Conservation (phyloP, 169 alveolate species). For the Neospora caninum region DNA sequence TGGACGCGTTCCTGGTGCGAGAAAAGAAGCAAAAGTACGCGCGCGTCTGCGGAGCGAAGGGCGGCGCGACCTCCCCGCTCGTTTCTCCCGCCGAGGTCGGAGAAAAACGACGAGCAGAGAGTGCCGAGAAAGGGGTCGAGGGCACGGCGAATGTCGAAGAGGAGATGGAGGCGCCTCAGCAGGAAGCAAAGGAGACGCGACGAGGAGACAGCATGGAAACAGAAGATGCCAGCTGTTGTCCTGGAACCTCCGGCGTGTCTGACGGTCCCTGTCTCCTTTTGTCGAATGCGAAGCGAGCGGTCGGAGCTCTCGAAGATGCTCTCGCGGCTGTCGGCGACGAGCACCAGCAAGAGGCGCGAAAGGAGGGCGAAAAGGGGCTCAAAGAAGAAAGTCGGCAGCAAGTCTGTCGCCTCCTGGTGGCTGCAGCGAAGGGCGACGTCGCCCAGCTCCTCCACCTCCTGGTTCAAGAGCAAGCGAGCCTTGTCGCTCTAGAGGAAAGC, state of each 20-base stretch:
- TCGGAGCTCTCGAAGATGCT: not conserved
- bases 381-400: not conserved
- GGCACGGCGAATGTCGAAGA: not conserved
- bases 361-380: not conserved
- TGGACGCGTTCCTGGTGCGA: not conserved
- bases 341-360: not conserved
- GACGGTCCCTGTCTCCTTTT: not conserved
- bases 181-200: not conserved
- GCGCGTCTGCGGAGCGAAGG: not conserved
- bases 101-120: not conserved
- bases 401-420: not conserved
- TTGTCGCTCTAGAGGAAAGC: not conserved
- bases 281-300: constrained; percentile 15
- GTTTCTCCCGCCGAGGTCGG: not conserved
- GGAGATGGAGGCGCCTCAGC: not conserved
- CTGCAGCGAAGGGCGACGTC: not conserved
- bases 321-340: not conserved
- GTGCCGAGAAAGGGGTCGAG: not conserved
- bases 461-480: not conserved
- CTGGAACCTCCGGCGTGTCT: not conserved
- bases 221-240: no score
- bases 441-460: not conserved
- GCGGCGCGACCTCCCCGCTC: not conserved
- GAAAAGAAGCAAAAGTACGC: not conserved
- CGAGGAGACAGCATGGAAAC: no score